These are phyloP conservation scores for Termitomyces sp. DNA, from an alignment of 768 basidiomycete species.

Conservation along the genomic window DNA sequence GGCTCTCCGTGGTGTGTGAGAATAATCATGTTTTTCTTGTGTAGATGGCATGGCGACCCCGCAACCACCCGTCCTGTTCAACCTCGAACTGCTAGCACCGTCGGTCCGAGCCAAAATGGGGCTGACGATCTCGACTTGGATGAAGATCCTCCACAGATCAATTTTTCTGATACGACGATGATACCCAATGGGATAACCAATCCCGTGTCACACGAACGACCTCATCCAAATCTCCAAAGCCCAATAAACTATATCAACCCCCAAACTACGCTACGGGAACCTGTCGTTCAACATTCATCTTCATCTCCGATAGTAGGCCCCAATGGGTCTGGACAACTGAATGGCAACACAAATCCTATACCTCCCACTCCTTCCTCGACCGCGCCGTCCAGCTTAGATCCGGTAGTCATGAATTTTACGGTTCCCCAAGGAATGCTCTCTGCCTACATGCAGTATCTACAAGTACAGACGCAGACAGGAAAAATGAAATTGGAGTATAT, in stretches of 20 bases:
- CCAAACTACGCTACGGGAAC: slow-evolving; percentile 32
- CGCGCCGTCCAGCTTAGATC: slow-evolving; percentile 24
- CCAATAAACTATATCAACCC: slow-evolving; percentile 29
- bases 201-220: slow-evolving; percentile 25
- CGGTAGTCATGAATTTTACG: slow-evolving; percentile 40
- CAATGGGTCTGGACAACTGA: slow-evolving; percentile 13
- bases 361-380: slow-evolving; percentile 14
- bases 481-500: slow-evolving; percentile 69
- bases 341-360: slow-evolving; percentile 8
- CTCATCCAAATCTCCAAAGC: slow-evolving; percentile 23
- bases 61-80: slow-evolving; percentile 46
- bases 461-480: slow-evolving; percentile 62
- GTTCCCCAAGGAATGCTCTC: slow-evolving; percentile 53
- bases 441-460: slow-evolving; percentile 54
- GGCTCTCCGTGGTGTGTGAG: neutral
- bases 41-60: slow-evolving; percentile 65
- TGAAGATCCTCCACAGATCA: slow-evolving; percentile 40
- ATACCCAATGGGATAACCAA: slow-evolving; percentile 27
- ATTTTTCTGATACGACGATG: slow-evolving; percentile 33
- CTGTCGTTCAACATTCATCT: slow-evolving; percentile 17
- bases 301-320: slow-evolving; percentile 19
- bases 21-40: slow-evolving; percentile 1
- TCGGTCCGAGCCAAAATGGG: slow-evolving; percentile 24
- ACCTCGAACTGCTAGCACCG: slow-evolving; percentile 27
- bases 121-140: slow-evolving; percentile 46